Conservation (phyloP, 306 rosid species). For the Geum urbanum region DNA sequence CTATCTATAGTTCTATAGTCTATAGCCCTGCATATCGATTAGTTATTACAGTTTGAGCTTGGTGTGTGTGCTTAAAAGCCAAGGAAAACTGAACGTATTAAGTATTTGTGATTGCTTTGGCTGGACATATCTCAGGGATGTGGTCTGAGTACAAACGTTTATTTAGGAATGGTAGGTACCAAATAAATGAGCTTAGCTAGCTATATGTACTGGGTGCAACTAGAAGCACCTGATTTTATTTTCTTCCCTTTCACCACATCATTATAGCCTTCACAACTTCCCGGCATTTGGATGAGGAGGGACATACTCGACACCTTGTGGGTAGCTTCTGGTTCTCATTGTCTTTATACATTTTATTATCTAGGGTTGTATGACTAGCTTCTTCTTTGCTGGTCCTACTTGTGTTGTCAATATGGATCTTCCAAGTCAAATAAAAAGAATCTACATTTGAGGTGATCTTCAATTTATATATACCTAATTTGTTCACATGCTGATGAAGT, state of each 20-base stretch:
- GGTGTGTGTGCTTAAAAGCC: not conserved
- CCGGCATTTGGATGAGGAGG: not conserved
- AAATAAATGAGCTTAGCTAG: no score
- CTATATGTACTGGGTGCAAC: no score
- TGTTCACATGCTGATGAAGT: no score
- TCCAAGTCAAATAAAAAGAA: not conserved
- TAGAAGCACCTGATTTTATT: no score
- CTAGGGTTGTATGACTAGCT: not conserved
- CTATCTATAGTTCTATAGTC: not conserved
- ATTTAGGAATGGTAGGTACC: no score
- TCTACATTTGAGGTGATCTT: no score
- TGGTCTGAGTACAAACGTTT: no score
- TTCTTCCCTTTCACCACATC: no score
- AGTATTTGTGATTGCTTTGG: not conserved
- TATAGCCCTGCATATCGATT: not conserved
- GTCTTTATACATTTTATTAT: not conserved
- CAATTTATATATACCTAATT: no score
- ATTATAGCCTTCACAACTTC: not conserved
- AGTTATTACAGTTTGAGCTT: slow-evolving; percentile 9
- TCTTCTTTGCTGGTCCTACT: not conserved
- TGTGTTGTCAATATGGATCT: not conserved
- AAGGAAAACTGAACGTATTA: no score
- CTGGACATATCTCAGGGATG: not conserved
- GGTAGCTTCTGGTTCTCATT: not conserved
- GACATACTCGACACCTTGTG: not conserved